Conservation (phyloP, 176 grass and related monocot species). For the Bromus sterilis region DNA sequence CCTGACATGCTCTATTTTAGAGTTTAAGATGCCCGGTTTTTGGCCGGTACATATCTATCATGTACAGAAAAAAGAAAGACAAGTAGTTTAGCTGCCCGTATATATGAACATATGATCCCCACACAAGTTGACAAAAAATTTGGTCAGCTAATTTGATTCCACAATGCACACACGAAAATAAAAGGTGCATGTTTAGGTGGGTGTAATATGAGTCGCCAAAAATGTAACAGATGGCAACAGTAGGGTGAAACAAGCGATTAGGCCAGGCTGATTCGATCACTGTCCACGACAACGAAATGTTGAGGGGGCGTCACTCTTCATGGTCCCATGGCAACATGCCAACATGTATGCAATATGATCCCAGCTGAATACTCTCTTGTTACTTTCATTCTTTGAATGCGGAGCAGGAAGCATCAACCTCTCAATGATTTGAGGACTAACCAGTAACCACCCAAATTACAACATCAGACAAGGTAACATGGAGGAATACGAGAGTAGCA, state of each 20-base stretch:
- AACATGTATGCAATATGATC: not conserved
- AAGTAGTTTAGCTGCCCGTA: too few species aligned
- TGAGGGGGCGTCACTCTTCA: not conserved
- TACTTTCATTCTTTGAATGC: not conserved
- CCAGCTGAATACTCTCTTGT: not conserved
- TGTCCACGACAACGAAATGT: not conserved
- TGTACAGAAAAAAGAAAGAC: too few species aligned
- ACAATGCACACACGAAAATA: too few species aligned
- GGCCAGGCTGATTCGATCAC: not conserved
- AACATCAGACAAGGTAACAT: not conserved
- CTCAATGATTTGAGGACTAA: not conserved
- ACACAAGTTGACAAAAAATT: too few species aligned
- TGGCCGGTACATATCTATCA: too few species aligned
- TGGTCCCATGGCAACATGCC: slow-evolving; percentile 3
- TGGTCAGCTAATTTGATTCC: too few species aligned
- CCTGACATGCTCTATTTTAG: not conserved
- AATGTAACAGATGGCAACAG: not conserved
- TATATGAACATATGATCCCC: too few species aligned
- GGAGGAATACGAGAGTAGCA: not conserved
- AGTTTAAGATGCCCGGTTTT: too few species aligned
- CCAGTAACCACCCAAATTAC: not conserved
- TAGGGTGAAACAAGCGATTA: not conserved
- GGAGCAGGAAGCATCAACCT: not conserved
- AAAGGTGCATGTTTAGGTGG: not conserved
- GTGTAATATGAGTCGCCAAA: not conserved